Evolutionary conservation across 225 moss, liverwort and hornwort genomes (phyloP).

Genomic region (Sphagnum tenellum): DNA sequence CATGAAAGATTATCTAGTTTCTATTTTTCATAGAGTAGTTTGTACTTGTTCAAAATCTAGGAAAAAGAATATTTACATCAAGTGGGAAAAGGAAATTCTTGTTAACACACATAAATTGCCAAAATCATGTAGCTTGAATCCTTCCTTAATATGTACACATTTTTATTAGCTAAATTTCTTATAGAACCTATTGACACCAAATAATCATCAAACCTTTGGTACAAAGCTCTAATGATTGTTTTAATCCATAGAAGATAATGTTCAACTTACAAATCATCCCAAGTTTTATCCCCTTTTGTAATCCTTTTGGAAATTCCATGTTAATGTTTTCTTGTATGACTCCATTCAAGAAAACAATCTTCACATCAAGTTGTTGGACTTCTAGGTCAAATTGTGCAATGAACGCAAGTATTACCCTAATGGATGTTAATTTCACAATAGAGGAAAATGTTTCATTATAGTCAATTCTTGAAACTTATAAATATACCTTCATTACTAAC

Average conservation of each 20-base stretch:
- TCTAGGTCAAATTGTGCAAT: conserved; percentile 2
- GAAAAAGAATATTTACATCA: too few species aligned
- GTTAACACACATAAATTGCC: too few species aligned
- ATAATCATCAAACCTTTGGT: not conserved
- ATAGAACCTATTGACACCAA: too few species aligned
- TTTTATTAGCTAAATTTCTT: too few species aligned
- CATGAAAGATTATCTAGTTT: too few species aligned
- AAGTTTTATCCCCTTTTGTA: not conserved
- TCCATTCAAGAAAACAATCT: conserved; percentile 7
- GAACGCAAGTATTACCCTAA: conserved; percentile 2
- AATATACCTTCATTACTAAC: conserved; percentile 1
- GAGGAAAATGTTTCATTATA: conserved; percentile 8
- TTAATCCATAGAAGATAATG: conserved; percentile 3
- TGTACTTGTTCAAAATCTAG: too few species aligned
- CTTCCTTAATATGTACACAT: too few species aligned
- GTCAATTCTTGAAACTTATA: conserved; percentile 1
- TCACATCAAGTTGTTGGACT: conserved; percentile 2
- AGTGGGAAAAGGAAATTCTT: too few species aligned
- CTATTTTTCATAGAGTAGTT: too few species aligned
- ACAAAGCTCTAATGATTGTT: not conserved
- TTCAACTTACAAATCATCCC: not conserved
- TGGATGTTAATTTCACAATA: not conserved
- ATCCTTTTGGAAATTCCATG: too few species aligned
- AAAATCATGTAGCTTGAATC: too few species aligned
- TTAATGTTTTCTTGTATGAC: conserved; percentile 1